These are phyloP conservation scores for Fusarium sp. DNA, from an alignment of 2,329 filamentous ascomycete species.

Conservation along the genomic window DNA sequence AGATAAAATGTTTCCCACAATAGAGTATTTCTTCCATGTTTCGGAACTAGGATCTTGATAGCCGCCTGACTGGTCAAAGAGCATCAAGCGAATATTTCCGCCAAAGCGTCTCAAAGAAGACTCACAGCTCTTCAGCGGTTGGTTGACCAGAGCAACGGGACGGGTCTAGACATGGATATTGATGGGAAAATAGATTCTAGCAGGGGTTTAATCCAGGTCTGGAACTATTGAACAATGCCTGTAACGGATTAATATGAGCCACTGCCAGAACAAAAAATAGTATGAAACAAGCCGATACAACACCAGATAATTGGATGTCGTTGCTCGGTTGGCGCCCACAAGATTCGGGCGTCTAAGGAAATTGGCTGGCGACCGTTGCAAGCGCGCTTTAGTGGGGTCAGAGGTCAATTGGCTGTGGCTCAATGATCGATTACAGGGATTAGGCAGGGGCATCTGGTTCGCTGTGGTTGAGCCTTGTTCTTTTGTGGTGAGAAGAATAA, in stretches of 20 bases:
- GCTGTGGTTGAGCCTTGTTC: constrained; percentile 2
- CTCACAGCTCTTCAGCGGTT: constrained; percentile 21
- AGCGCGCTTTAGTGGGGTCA: constrained; percentile 34
- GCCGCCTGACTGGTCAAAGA: constrained; percentile 38
- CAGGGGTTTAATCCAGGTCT: constrained; percentile 11
- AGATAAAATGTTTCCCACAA: constrained; percentile 4
- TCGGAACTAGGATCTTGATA: constrained; percentile 35
- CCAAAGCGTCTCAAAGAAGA: constrained; percentile 13
- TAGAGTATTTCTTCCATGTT: constrained; percentile 21
- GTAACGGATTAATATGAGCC: constrained; percentile 2
- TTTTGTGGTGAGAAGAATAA: not conserved
- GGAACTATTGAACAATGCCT: constrained; percentile 15
- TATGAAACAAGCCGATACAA: constrained; percentile 16
- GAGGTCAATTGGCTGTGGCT: constrained; percentile 37
- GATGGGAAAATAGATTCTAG: constrained; percentile 2
- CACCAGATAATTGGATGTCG: constrained; percentile 33
- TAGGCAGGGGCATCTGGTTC: constrained; percentile 18
- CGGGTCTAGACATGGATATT: not conserved
- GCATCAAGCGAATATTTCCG: constrained; percentile 1
- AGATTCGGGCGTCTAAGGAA: constrained; percentile 38
- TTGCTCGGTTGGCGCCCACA: constrained; percentile 33
- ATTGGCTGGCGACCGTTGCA: constrained; percentile 34
- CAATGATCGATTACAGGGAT: constrained; percentile 26
- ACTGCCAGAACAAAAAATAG: constrained; percentile 12
- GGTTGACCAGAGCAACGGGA: constrained; percentile 21